Percentiles rank a stretch among this genome's conserved stretches.
Conservation (phyloP, 352 stramenopile species). For the Phytophthora europaea region DNA sequence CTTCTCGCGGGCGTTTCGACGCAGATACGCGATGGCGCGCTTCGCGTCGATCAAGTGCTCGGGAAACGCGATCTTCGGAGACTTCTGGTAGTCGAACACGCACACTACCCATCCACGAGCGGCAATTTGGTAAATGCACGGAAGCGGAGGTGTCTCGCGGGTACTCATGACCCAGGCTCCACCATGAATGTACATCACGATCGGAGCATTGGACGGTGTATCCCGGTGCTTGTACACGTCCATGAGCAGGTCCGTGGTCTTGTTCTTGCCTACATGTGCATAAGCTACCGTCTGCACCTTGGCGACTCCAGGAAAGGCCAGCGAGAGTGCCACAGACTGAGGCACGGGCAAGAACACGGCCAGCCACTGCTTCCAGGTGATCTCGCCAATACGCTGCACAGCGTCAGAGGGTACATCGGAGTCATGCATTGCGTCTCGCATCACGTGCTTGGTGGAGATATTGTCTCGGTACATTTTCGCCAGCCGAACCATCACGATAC, state of each 20-base stretch:
- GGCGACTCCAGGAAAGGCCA: slow-evolving; percentile 63
- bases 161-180: slow-evolving; percentile 80
- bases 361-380: slow-evolving; percentile 63
- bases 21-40: slow-evolving; percentile 74
- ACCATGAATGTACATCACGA: slow-evolving; percentile 84
- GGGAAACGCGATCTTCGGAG: slow-evolving; percentile 72
- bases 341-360: slow-evolving; percentile 69
- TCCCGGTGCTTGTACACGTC: slow-evolving; percentile 76
- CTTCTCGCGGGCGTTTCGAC: slow-evolving; percentile 48
- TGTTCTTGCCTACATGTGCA: slow-evolving; percentile 71
- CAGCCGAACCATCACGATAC: slow-evolving; percentile 58
- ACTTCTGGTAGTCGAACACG: slow-evolving; percentile 82
- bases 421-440: slow-evolving; percentile 51
- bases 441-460: slow-evolving; percentile 49
- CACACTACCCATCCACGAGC: slow-evolving; percentile 75
- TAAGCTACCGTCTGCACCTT: slow-evolving; percentile 68
- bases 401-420: slow-evolving; percentile 44
- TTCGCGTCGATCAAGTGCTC: slow-evolving; percentile 79
- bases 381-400: slow-evolving; percentile 52
- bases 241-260: slow-evolving; percentile 71
- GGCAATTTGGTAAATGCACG: slow-evolving; percentile 72
- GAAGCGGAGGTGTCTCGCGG: slow-evolving; percentile 52
- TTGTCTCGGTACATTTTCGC: slow-evolving; percentile 57
- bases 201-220: slow-evolving; percentile 65
- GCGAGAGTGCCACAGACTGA: slow-evolving; percentile 55